Base-by-base conservation (phyloP, 805 yeast species). In the Suhomyces sp. region DNA sequence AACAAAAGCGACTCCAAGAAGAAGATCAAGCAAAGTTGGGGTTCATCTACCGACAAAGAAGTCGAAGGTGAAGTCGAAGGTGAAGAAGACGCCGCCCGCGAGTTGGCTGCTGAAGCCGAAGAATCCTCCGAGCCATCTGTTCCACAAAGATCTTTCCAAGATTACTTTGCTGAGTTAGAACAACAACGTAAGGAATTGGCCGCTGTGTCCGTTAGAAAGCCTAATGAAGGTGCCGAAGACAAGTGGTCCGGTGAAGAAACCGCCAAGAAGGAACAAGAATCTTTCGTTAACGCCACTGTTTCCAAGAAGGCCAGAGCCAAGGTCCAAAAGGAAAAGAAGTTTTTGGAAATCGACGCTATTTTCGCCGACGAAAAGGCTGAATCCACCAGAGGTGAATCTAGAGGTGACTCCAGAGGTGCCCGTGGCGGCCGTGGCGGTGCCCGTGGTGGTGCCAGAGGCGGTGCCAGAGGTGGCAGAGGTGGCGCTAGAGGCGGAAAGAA, bases 21-120 rank as follows among this genome's bases (percentile, higher is more conserved):
- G 86, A 85, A 87, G 74, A 81, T 86, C 67, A 82, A 80, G 72
- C 86, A 85, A 76, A 92, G 91, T 60, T 89, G 97, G 93, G 96
- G 97, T 69, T 89, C 85, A 68, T 83, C 86, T 73, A 76, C 78
- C 66, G 79, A 77, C 69, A 62, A 67, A 57, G 89, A 85, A 79
- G 83, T 80, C 70, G 87, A 77, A 60, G 88, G 82, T 61, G 90
- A 84, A 73, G 60, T 65, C 57, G 87, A 81, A 60, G 79, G 66
- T 51, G 58, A 59, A 46, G 67, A 58, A 37, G 74, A 68, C 45
- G 87, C 81, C 55, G 64, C 56, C 31, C 71, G 66, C 52, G 78
- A 74, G 53, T 69, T 71, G 46, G 71, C 57, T 33, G 68, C 60
- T 46, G 76, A 66, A 56, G 76, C 68, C 49, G 73, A 59, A 31